Conservation (phyloP, 345 rosid species). For the Abelmoschus esculentus region DNA sequence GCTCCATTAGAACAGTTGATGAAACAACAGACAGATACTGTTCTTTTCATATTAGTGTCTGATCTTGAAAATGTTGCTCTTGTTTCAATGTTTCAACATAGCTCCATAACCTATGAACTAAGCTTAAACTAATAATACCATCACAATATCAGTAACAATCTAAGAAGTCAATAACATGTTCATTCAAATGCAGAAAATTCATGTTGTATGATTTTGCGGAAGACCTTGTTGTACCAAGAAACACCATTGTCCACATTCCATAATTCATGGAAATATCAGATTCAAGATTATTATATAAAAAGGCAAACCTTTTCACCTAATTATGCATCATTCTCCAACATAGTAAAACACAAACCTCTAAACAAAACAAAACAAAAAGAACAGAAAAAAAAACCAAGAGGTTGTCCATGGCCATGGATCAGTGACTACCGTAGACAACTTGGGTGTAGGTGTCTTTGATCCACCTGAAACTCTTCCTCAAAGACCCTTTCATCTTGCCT, state of each 20-base stretch:
- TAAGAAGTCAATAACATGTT: neutral
- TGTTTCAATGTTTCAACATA: too few relatives aligned
- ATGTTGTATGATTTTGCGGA: neutral
- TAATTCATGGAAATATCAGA: neutral
- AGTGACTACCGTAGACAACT: constrained; percentile 56
- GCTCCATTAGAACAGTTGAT: too few relatives aligned
- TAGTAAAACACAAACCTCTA: neutral
- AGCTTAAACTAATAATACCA: neutral
- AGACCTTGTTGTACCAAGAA: neutral
- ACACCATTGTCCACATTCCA: neutral
- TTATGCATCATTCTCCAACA: neutral
- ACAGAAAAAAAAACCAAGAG: neutral
- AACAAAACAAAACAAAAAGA: neutral
- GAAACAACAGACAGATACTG: too few relatives aligned
- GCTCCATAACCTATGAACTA: neutral
- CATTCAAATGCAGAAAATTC: neutral
- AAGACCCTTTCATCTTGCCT: constrained; percentile 83
- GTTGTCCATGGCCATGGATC: constrained; percentile 9
- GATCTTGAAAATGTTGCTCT: neutral
- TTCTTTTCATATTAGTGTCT: neutral
- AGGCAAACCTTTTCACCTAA: neutral
- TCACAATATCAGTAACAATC: neutral
- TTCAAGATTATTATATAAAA: neutral
- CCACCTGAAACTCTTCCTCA: constrained; percentile 85
- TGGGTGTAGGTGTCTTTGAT: constrained; percentile 65